Evolutionary conservation across 768 basidiomycete genomes (phyloP).

Genomic region (Lactarius vividus): DNA sequence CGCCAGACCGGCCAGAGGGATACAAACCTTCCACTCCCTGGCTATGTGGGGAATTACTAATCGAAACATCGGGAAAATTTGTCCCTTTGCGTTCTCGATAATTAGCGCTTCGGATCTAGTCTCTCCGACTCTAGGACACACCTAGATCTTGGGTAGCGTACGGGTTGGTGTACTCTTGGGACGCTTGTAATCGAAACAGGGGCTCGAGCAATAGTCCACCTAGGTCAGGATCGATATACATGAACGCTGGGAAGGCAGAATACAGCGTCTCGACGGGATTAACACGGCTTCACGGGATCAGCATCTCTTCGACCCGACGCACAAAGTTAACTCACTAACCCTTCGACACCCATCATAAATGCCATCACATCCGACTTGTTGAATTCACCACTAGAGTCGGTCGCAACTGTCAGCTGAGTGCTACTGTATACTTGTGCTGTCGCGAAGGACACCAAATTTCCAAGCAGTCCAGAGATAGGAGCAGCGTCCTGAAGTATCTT

Average conservation of each 20-base stretch:
- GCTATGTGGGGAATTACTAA: not conserved
- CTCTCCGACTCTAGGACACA: not conserved
- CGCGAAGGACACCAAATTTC: constrained; percentile 50
- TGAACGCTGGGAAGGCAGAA: constrained; percentile 47
- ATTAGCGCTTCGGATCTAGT: too few species aligned
- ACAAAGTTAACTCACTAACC: constrained; percentile 34
- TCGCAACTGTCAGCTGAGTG: constrained; percentile 53
- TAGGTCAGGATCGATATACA: constrained; percentile 53
- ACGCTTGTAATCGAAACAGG: constrained; percentile 27
- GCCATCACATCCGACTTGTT: constrained; percentile 51
- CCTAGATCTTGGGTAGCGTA: constrained; percentile 29
- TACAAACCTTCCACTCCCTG: constrained; percentile 20
- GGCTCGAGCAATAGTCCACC: constrained; percentile 35
- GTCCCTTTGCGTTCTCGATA: not conserved
- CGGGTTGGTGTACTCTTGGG: constrained; percentile 19
- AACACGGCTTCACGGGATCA: constrained; percentile 27
- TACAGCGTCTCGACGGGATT: constrained; percentile 57
- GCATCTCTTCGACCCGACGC: not conserved
- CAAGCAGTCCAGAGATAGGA: constrained; percentile 50
- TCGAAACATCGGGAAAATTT: constrained; percentile 4
- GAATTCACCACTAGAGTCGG: constrained; percentile 45
- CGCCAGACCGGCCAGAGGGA: too few species aligned
- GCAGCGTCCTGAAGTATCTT: constrained; percentile 47
- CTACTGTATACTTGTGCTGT: constrained; percentile 52
- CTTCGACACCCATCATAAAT: constrained; percentile 42